Percentiles rank a stretch among this genome's conserved stretches.
phyloP scores from a whole-genome alignment of 441 rosid species.

The Rhodomyrtus psidioides region DNA sequence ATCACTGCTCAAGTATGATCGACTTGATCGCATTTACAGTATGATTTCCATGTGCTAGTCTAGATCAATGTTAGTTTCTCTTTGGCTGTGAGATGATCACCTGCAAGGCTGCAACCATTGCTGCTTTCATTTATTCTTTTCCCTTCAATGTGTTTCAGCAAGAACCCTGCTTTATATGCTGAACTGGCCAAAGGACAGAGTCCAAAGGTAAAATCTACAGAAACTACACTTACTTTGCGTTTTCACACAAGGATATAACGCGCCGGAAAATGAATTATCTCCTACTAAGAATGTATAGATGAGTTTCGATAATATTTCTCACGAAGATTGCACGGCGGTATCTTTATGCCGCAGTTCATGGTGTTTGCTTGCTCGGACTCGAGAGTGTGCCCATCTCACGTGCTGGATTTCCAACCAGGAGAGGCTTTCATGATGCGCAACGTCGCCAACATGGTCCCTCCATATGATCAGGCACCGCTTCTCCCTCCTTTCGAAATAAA shows the following conservation, averaged over 20 bases:
- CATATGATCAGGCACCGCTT: slow-evolving; percentile 57
- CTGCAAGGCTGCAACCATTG: neutral
- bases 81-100: neutral
- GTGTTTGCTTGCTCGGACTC: slow-evolving; percentile 98
- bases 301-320: neutral
- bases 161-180: slow-evolving; percentile 52
- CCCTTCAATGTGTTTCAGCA: slow-evolving; percentile 24
- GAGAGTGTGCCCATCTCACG: slow-evolving; percentile 91
- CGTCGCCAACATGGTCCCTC: slow-evolving; percentile 88
- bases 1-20: neutral
- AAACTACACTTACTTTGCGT: neutral
- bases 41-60: neutral
- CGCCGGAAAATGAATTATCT: neutral
- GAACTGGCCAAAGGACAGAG: slow-evolving; percentile 92
- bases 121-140: neutral
- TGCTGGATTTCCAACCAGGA: slow-evolving; percentile 85
- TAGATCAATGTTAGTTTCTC: neutral
- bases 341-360: slow-evolving; percentile 57
- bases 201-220: slow-evolving; percentile 51
- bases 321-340: neutral
- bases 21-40: neutral
- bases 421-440: slow-evolving; percentile 96
- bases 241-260: neutral
- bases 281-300: neutral
- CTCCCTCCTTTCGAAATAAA: neutral